Conservation (phyloP, 2,329 filamentous ascomycete species). For the Penicillium sp. region DNA sequence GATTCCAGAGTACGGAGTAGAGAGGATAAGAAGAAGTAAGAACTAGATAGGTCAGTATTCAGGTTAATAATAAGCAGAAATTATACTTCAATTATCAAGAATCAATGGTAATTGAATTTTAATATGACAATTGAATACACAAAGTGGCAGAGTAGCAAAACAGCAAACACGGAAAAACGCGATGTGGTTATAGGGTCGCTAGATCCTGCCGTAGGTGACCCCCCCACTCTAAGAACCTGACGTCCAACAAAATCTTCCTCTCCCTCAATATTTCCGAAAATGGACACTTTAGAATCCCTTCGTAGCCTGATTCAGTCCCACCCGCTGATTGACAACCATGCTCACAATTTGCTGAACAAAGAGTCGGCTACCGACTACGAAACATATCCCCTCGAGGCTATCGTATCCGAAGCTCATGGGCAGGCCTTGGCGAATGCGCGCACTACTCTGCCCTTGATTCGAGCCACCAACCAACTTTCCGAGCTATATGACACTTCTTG, state of each 20-base stretch:
- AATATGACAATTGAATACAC: no score
- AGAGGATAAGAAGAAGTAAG: no score
- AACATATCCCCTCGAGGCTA: slow-evolving; percentile 57
- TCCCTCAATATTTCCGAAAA: slow-evolving; percentile 8
- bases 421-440: slow-evolving; percentile 64
- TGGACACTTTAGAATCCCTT: slow-evolving; percentile 34
- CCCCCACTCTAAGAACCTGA: no score
- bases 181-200: no score
- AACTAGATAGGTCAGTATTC: no score
- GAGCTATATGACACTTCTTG: slow-evolving; percentile 63
- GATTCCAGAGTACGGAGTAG: no score
- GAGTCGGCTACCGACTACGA: slow-evolving; percentile 35
- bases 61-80: no score
- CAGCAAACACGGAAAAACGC: no score
- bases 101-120: no score
- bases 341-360: slow-evolving; percentile 46
- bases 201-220: no score
- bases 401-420: slow-evolving; percentile 73
- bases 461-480: slow-evolving; percentile 69
- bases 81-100: no score
- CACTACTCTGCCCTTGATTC: slow-evolving; percentile 68
- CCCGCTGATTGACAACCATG: slow-evolving; percentile 52
- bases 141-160: no score
- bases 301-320: slow-evolving; percentile 40
- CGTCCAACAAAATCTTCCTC: neutral